Percentiles rank a stretch among this genome's conserved stretches.
These are phyloP conservation scores for Cordyceps tenuipes DNA, from an alignment of 2,329 filamentous ascomycete genomes.

Conservation along the genomic window DNA sequence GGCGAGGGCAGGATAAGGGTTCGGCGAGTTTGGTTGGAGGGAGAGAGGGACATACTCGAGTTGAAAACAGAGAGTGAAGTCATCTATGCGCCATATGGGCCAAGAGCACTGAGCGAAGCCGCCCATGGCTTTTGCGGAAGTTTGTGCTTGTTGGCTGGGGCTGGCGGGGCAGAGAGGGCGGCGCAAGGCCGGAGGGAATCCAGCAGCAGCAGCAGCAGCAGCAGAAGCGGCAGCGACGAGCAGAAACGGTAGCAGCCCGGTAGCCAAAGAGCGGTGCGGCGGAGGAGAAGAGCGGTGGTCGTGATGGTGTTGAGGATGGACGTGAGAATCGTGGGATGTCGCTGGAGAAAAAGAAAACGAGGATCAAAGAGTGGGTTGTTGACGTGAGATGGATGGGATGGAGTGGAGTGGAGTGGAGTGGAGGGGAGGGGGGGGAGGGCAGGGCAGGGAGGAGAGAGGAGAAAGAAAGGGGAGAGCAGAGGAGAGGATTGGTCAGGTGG, in stretches of 20 bases:
- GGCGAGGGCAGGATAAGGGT: not conserved
- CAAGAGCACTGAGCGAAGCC: constrained; percentile 46
- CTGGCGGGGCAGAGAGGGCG: not conserved
- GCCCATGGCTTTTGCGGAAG: constrained; percentile 24
- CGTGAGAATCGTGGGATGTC: not conserved
- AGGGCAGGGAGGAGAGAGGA: too few species aligned
- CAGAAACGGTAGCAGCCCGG: not conserved
- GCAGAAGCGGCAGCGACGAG: too few species aligned
- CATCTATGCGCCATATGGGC: constrained; percentile 56
- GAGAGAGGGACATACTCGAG: not conserved
- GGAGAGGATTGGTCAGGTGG: not conserved
- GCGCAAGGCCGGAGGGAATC: not conserved
- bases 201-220: not conserved
- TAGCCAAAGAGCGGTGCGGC: not conserved
- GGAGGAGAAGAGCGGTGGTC: not conserved
- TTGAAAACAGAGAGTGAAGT: constrained; percentile 52
- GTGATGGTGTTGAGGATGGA: not conserved
- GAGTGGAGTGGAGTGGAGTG: too few species aligned
- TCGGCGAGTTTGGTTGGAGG: too few species aligned
- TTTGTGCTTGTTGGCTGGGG: not conserved
- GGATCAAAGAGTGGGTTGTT: not conserved
- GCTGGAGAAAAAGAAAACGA: not conserved
- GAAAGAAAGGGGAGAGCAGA: too few species aligned
- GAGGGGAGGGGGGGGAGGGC: not conserved
- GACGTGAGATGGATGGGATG: too few species aligned